Conservation (phyloP, 345 rosid species). For the Eucalyptus dawsonii region DNA sequence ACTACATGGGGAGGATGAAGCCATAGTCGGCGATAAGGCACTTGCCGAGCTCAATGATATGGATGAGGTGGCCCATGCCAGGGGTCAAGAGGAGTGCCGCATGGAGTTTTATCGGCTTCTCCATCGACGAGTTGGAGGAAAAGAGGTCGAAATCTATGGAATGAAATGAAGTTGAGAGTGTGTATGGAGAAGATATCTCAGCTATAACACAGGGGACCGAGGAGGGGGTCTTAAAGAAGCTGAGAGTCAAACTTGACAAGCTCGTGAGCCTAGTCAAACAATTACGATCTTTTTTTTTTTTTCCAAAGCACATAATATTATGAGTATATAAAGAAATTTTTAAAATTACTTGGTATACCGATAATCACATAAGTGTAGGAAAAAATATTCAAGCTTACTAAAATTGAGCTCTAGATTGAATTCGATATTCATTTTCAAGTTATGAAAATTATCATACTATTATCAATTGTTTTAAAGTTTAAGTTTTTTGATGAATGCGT, state of each 20-base stretch:
- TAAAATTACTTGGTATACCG: not conserved
- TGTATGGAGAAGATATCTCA: not conserved
- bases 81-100: constrained; percentile 31
- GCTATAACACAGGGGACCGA: not conserved
- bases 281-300: too few species aligned
- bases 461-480: not conserved
- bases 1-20: constrained; percentile 4
- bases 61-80: constrained; percentile 50
- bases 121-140: not conserved
- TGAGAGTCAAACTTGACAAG: not conserved
- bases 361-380: not conserved
- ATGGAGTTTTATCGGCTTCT: constrained; percentile 7
- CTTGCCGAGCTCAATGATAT: constrained; percentile 38
- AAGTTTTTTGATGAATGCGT: too few species aligned
- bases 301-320: too few species aligned
- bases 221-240: not conserved
- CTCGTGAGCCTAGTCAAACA: not conserved
- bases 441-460: too few species aligned
- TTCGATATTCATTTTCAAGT: not conserved
- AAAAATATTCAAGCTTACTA: not conserved
- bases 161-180: not conserved
- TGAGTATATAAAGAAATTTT: too few species aligned
- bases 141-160: not conserved
- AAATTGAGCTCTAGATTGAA: not conserved
- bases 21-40: constrained; percentile 5